A percentile compares a stretch with the other conserved stretches of the same genome.
phyloP scores from a whole-genome alignment of 495 filamentous ascomycete genomes.

The Aspergillus bridgeri region DNA sequence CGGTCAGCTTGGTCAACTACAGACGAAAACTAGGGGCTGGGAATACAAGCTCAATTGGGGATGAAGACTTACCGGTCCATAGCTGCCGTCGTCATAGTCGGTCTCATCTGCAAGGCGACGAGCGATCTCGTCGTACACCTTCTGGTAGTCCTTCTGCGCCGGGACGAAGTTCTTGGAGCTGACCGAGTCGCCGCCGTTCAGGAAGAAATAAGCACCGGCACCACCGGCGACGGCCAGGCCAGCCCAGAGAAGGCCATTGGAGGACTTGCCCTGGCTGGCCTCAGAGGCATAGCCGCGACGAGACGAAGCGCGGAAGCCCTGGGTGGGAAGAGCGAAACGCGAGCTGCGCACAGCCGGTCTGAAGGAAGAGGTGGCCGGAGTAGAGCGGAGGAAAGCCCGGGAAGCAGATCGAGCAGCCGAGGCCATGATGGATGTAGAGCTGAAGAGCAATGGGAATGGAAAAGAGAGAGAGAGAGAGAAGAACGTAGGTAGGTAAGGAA shows the following conservation, averaged over 20 bases:
- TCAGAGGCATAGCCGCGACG: slow-evolving; percentile 77
- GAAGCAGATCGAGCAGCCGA: slow-evolving; percentile 51
- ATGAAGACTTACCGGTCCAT: slow-evolving; percentile 67
- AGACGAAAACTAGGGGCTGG: not conserved
- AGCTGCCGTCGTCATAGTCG: slow-evolving; percentile 95
- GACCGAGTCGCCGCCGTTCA: slow-evolving; percentile 47
- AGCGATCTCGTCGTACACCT: slow-evolving; percentile 89
- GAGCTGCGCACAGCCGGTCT: slow-evolving; percentile 50
- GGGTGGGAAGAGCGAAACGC: slow-evolving; percentile 57
- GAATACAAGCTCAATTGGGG: not conserved
- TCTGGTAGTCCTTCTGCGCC: slow-evolving; percentile 86
- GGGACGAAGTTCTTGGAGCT: slow-evolving; percentile 57
- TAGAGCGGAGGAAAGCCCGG: slow-evolving; percentile 50
- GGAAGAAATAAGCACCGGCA: slow-evolving; percentile 69
- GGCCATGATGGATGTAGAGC: slow-evolving; percentile 45
- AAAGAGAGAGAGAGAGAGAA: slow-evolving; percentile 13
- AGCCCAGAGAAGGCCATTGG: slow-evolving; percentile 47
- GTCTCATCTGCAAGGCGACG: slow-evolving; percentile 76
- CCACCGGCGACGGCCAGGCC: slow-evolving; percentile 60
- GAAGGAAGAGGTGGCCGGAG: slow-evolving; percentile 41
- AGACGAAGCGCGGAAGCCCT: slow-evolving; percentile 60
- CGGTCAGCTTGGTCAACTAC: slow-evolving; percentile 8
- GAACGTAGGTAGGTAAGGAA: slow-evolving; percentile 17
- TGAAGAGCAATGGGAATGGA: slow-evolving; percentile 10
- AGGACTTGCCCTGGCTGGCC: slow-evolving; percentile 51